Evolutionary conservation across 768 basidiomycete species (phyloP), one percentile per base, ranked within the genome.

Genomic region (Kwoniella newhampshirensis): DNA sequence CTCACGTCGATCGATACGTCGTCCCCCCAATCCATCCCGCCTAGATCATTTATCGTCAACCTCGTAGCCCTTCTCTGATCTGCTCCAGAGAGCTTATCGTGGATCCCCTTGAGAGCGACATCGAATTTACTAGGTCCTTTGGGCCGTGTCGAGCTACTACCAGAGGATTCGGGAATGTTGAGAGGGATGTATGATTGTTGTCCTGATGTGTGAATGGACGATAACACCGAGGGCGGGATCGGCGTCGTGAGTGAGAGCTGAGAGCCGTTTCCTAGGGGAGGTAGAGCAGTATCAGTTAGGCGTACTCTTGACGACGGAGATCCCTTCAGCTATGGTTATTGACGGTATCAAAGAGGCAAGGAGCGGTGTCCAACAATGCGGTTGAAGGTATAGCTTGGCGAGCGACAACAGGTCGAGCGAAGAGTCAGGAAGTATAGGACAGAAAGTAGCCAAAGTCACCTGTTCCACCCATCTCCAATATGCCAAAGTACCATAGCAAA

Each of bases 41-140:
- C 78, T n/a, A 78, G 54, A 21, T 74, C 71, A n/a, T 77, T 67
- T 9, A 79, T 47, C 6, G 72, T 66, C 17, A 78, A 60, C 15
- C 78, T 63, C 2, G 71, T 48, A 0, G 68, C 74, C 35, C 21
- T 51, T 40, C 52, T 64, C 37, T 53, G 44, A 35, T 49, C 45
- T 4, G 49, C 32, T 17, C 59, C 52, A 12, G 43, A 11, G 2
- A 70, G 13, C 9, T 39, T 41, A 8, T 26, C 54, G 12, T 57
- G 36, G 6, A 67, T 43, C 27, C 49, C n/a, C 20, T 25, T 30
- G 12, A 66, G 49, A 4, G 53, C 60, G 12, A 20, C 35, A 25
- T 42, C 49, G 32, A 41, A 47, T 27, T 21, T 46, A 25, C 5
- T 48, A 11, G 49, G 27, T 39, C 15, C 35, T 4, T 25, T 40